phyloP scores from a whole-genome alignment of 352 stramenopile species.

The Phytophthora agathidicida region DNA sequence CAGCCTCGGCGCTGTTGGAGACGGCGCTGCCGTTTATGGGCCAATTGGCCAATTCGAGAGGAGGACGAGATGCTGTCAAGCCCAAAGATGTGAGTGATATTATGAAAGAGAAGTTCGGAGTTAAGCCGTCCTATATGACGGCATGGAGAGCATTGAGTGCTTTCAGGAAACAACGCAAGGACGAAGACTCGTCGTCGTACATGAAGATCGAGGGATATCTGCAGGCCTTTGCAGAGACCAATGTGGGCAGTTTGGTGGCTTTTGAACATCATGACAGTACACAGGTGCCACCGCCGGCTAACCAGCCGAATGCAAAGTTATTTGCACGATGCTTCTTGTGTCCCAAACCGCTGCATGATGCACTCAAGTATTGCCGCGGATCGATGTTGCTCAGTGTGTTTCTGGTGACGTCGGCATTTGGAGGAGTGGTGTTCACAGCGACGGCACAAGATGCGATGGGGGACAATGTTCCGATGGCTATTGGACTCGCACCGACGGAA shows the following conservation, averaged over 20 bases:
- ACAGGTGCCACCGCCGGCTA: not conserved
- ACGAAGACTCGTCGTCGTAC: conserved; percentile 70
- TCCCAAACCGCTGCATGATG: conserved; percentile 60
- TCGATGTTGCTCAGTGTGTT: conserved; percentile 75
- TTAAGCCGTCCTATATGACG: conserved; percentile 82
- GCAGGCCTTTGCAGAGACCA: conserved; percentile 60
- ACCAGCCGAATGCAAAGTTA: conserved; percentile 36
- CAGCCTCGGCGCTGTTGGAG: conserved; percentile 73
- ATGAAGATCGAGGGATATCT: conserved; percentile 74
- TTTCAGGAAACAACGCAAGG: conserved; percentile 71
- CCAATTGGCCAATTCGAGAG: conserved; percentile 31
- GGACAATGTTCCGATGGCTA: conserved; percentile 72
- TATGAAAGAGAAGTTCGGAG: conserved; percentile 85
- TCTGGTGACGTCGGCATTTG: conserved; percentile 67
- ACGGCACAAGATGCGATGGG: conserved; percentile 80
- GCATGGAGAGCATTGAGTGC: conserved; percentile 75
- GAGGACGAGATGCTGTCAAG: conserved; percentile 57
- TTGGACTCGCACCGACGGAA: conserved; percentile 60
- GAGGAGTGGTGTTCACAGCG: conserved; percentile 70
- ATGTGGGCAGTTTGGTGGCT: conserved; percentile 58
- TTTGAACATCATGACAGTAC: conserved; percentile 58
- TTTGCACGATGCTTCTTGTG: conserved; percentile 77
- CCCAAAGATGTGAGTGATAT: conserved; percentile 81
- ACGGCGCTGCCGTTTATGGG: conserved; percentile 77
- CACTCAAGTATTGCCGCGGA: conserved; percentile 64